These are phyloP conservation scores for Teratosphaeria pseudoeucalypti DNA, from an alignment of 2,329 filamentous ascomycete genomes.

Conservation along the genomic window DNA sequence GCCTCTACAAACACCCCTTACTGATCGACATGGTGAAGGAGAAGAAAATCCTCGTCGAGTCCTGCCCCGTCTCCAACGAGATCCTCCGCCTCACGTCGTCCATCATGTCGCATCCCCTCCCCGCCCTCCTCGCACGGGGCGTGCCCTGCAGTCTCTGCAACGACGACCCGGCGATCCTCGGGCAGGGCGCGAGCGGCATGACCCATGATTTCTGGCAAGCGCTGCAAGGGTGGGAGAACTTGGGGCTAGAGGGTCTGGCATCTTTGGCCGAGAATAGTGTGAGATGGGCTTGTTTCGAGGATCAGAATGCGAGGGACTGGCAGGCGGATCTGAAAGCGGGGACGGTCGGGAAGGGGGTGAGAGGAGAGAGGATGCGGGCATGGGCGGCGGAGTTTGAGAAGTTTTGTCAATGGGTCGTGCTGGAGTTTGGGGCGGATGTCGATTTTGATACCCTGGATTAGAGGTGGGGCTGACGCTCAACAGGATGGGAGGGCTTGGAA, in stretches of 20 bases:
- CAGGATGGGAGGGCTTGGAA: neutral
- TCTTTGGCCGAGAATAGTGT: conserved; percentile 88
- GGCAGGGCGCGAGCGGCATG: conserved; percentile 70
- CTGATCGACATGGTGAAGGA: conserved; percentile 83
- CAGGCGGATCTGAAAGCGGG: conserved; percentile 61
- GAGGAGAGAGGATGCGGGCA: conserved; percentile 62
- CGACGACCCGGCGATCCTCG: conserved; percentile 81
- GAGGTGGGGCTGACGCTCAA: neutral
- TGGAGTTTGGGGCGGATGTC: conserved; percentile 46
- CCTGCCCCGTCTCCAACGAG: conserved; percentile 85
- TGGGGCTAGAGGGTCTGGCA: conserved; percentile 76
- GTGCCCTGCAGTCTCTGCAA: conserved; percentile 78
- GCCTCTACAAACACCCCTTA: conserved; percentile 81
- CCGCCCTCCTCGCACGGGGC: conserved; percentile 72
- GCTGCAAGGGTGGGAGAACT: conserved; percentile 81
- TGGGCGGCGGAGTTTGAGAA: conserved; percentile 78
- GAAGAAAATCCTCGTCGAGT: conserved; percentile 77
- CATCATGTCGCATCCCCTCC: conserved; percentile 69
- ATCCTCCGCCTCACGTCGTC: conserved; percentile 68
- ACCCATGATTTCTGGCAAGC: conserved; percentile 94
- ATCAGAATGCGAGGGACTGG: conserved; percentile 64
- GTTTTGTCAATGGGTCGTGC: conserved; percentile 83
- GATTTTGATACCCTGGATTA: conserved; percentile 17
- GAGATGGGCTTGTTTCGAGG: conserved; percentile 80
- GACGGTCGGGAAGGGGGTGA: conserved; percentile 57